A percentile compares a stretch with the other conserved stretches of the same genome.
phyloP scores from a whole-genome alignment of 352 stramenopile species.

The Pythium diclinum region DNA sequence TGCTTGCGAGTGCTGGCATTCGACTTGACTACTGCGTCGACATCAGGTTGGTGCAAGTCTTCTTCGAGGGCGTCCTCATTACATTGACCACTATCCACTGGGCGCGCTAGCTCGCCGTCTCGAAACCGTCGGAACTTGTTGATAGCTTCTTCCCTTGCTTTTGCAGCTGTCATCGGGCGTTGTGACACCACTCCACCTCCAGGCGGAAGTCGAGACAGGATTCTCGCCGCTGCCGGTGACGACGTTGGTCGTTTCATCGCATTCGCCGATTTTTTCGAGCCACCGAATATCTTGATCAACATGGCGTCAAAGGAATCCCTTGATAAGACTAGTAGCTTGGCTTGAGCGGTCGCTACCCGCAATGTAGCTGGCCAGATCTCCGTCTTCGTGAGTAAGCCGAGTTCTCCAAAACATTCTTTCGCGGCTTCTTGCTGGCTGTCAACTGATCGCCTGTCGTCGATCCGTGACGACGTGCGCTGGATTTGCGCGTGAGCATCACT shows the following conservation, averaged over 20 bases:
- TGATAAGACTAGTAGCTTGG: slow-evolving; percentile 32
- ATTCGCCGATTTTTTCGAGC: slow-evolving; percentile 27
- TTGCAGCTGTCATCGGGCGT: neutral
- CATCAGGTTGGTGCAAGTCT: neutral
- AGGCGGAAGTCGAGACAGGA: neutral
- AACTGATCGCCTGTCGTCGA: slow-evolving; percentile 6
- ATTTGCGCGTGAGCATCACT: neutral
- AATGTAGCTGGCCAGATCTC: slow-evolving; percentile 42
- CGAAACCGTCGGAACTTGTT: slow-evolving; percentile 12
- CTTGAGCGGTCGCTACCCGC: slow-evolving; percentile 16
- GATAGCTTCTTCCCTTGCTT: slow-evolving; percentile 9
- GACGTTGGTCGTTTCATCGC: slow-evolving; percentile 33
- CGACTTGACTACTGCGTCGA: neutral
- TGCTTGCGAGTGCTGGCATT: neutral
- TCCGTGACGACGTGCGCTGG: neutral
- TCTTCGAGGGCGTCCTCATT: neutral
- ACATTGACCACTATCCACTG: neutral
- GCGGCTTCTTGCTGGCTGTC: neutral
- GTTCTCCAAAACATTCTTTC: slow-evolving; percentile 35
- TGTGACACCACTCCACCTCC: neutral
- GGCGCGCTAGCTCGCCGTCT: neutral
- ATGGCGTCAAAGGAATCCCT: slow-evolving; percentile 38
- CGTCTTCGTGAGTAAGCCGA: slow-evolving; percentile 43
- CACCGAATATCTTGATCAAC: slow-evolving; percentile 40
- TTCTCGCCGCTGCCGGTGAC: slow-evolving; percentile 27